Conservation (phyloP, 139 green algal genomes). For the Chlamydomonas incerta region DNA sequence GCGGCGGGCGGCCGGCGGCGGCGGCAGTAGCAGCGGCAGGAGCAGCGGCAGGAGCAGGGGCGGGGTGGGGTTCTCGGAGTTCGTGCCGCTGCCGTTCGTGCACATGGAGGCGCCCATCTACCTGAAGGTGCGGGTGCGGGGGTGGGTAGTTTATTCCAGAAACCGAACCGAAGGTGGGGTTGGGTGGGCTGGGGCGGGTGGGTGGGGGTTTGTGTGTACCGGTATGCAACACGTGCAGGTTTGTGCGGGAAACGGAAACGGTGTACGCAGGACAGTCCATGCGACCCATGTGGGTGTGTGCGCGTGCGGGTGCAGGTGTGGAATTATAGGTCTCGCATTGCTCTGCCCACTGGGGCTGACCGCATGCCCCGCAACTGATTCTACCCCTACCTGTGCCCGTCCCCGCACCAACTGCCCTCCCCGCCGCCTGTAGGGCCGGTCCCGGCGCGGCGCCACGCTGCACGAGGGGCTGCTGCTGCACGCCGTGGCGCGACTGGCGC, state of each 20-base stretch:
- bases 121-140: conserved; percentile 56
- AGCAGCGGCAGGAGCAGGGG: not conserved
- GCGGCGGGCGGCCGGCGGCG: not conserved
- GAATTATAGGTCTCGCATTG: no score
- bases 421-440: conserved; percentile 38
- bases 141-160: no score
- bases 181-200: not conserved
- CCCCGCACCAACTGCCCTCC: no score
- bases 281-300: no score
- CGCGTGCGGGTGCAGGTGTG: no score
- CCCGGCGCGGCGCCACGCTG: conserved; percentile 82
- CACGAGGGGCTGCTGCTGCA: conserved; percentile 87
- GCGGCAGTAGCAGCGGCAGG: conserved; percentile 63
- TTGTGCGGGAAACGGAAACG: no score
- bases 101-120: conserved; percentile 93
- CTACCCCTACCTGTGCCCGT: no score
- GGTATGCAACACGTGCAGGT: no score
- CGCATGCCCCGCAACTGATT: no score
- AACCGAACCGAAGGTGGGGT: no score
- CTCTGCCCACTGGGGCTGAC: no score
- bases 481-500: conserved; percentile 75
- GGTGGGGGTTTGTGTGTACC: not conserved
- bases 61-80: conserved; percentile 84
- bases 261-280: no score
- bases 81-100: conserved; percentile 95